Conservation (phyloP, 306 rosid genomes). For the Coriaria nepalensis region DNA sequence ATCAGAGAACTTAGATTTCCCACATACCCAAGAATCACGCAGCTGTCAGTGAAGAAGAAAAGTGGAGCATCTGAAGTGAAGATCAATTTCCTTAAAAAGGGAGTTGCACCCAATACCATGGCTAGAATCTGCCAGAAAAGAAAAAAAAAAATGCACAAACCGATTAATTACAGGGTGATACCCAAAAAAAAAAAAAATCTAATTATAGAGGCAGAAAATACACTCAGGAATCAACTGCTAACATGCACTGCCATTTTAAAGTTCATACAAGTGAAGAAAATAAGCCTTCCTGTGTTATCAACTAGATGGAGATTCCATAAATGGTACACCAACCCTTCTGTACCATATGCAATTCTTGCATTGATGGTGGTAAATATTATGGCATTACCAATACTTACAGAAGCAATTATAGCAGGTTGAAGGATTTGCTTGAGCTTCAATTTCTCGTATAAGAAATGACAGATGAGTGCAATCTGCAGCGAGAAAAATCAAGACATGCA, state of each 20-base stretch:
- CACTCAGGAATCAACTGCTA: too few relatives aligned
- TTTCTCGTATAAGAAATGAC: constrained; percentile 38
- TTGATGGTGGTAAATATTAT: too few relatives aligned
- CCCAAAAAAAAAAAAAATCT: too few relatives aligned
- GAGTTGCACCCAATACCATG: constrained; percentile 68
- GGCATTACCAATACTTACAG: constrained; percentile 42
- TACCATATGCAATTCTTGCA: too few relatives aligned
- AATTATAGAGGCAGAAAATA: not conserved
- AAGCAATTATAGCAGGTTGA: constrained; percentile 95
- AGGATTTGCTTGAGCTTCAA: constrained; percentile 87
- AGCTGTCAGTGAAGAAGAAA: constrained; percentile 93
- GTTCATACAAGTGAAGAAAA: too few relatives aligned
- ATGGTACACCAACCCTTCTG: too few relatives aligned
- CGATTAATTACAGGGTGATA: not conserved
- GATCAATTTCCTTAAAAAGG: constrained; percentile 57
- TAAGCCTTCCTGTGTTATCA: too few relatives aligned
- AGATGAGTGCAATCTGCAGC: constrained; percentile 44
- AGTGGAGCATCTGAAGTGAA: constrained; percentile 76
- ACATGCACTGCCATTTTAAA: too few relatives aligned
- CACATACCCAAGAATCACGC: constrained; percentile 92
- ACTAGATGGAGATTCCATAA: too few relatives aligned
- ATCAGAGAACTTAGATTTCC: constrained; percentile 4
- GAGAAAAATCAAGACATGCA: constrained; percentile 12
- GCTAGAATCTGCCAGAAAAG: constrained; percentile 56
- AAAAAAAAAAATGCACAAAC: constrained; percentile 13